Percentiles rank a stretch among this genome's conserved stretches.
phyloP scores from a whole-genome alignment of 345 rosid species.

The Salix brachista region DNA sequence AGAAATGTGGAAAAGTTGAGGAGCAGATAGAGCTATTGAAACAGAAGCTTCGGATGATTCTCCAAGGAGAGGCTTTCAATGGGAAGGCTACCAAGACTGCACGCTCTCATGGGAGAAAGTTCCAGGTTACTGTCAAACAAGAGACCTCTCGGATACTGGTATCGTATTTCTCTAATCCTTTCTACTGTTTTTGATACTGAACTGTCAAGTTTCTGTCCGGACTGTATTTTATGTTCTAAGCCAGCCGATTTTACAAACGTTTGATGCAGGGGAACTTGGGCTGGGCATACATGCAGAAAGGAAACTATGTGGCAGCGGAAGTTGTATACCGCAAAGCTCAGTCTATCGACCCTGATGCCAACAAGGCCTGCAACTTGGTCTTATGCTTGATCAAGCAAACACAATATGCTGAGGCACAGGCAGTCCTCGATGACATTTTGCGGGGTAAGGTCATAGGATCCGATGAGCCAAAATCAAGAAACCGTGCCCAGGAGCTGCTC shows the following conservation, averaged over 20 bases:
- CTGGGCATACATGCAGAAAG: conserved; percentile 95
- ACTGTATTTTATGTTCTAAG: background rate
- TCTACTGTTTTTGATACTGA: background rate
- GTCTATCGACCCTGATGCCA: conserved; percentile 78
- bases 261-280: conserved; percentile 86
- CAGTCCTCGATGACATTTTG: conserved; percentile 41
- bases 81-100: conserved; percentile 92
- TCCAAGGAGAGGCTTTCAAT: conserved; percentile 82
- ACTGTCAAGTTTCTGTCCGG: background rate
- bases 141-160: conserved; percentile 86
- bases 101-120: conserved; percentile 90
- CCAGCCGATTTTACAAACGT: background rate
- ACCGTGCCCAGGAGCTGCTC: conserved; percentile 35
- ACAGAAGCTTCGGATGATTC: conserved; percentile 74
- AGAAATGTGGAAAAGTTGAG: conserved; percentile 87
- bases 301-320: conserved; percentile 76
- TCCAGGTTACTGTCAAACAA: conserved; percentile 87
- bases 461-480: conserved; percentile 48
- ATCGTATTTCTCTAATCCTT: background rate
- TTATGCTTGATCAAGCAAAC: conserved; percentile 70
- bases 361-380: conserved; percentile 82
- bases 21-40: conserved; percentile 78
- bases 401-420: conserved; percentile 48
- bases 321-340: conserved; percentile 79
- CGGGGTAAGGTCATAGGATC: conserved; percentile 53